A percentile compares a stretch with the other conserved stretches of the same genome.
phyloP scores from a whole-genome alignment of 768 basidiomycete genomes.

The Brasilioporus rufonigricans region DNA sequence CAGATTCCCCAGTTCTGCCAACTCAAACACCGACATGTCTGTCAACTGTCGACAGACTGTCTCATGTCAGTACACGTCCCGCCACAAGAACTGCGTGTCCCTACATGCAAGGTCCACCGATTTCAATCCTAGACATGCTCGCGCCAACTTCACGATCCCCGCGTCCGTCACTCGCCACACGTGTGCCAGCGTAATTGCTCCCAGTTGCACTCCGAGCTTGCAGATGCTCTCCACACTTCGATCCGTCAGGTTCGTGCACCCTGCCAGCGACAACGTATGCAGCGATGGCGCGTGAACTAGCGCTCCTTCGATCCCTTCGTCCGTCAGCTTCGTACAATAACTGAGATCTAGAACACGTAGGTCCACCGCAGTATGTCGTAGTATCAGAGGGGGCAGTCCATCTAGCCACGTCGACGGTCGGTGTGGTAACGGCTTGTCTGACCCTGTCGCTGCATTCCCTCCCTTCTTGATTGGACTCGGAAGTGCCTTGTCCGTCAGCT shows the following conservation, averaged over 20 bases:
- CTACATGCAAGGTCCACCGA: slow-evolving; percentile 87
- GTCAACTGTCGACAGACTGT: slow-evolving; percentile 80
- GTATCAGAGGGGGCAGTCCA: slow-evolving; percentile 57
- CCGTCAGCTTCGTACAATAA: slow-evolving; percentile 65
- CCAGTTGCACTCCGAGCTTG: slow-evolving; percentile 70
- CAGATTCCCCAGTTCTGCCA: slow-evolving; percentile 66
- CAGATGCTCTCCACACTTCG: slow-evolving; percentile 63
- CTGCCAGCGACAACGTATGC: slow-evolving; percentile 72
- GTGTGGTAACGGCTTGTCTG: slow-evolving; percentile 54
- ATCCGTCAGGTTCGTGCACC: slow-evolving; percentile 77
- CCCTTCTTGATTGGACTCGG: slow-evolving; percentile 48
- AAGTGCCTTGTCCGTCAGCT: slow-evolving; percentile 78
- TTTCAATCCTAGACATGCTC: slow-evolving; percentile 68
- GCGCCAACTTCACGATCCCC: slow-evolving; percentile 64
- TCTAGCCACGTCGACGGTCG: slow-evolving; percentile 61
- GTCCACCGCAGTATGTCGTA: slow-evolving; percentile 65
- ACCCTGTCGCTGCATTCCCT: slow-evolving; percentile 21
- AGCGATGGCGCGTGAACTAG: slow-evolving; percentile 74
- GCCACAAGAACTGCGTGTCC: slow-evolving; percentile 29
- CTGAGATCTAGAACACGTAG: slow-evolving; percentile 79
- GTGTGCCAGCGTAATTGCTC: slow-evolving; percentile 79
- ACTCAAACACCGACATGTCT: slow-evolving; percentile 80
- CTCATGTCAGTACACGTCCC: slow-evolving; percentile 12
- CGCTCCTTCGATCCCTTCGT: slow-evolving; percentile 73
- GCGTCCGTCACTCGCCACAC: slow-evolving; percentile 77